phyloP scores from a whole-genome alignment of 306 rosid genomes.

The Ammopiptanthus mongolicus region DNA sequence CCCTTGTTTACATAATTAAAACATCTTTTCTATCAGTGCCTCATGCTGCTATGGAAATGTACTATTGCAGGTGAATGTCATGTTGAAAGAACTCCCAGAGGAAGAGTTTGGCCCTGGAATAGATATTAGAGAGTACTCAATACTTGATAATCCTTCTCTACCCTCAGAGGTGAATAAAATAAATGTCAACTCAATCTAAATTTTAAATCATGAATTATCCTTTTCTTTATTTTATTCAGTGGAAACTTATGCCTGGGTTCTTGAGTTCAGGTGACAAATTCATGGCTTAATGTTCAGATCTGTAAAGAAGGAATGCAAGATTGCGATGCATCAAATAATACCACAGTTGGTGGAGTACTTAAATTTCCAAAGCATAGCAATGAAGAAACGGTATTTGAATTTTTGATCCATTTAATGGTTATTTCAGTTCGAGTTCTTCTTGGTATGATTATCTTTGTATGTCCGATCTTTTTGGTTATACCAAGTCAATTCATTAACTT shows the following conservation, averaged over 20 bases:
- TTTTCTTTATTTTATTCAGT: conserved; percentile 1
- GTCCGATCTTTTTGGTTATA: not conserved
- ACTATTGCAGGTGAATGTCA: conserved; percentile 60
- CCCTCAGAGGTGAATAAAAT: conserved; percentile 57
- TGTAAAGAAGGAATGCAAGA: conserved; percentile 61
- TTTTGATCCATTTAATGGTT: conserved; percentile 1
- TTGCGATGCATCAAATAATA: conserved; percentile 53
- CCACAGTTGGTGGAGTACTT: conserved; percentile 47
- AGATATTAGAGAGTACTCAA: conserved; percentile 75
- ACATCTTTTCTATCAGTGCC: not conserved
- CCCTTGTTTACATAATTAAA: not conserved
- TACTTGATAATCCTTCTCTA: conserved; percentile 75
- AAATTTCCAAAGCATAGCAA: conserved; percentile 84
- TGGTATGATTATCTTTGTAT: not conserved
- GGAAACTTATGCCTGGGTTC: conserved; percentile 9
- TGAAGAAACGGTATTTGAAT: conserved; percentile 70
- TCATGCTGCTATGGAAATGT: conserved; percentile 22
- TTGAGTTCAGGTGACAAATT: conserved; percentile 66
- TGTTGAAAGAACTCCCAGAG: conserved; percentile 70
- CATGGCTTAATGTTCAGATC: conserved; percentile 87
- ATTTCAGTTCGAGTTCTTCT: conserved; percentile 9
- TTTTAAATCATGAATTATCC: not conserved
- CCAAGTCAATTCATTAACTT: not conserved
- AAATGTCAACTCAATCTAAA: conserved; percentile 12
- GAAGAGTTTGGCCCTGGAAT: conserved; percentile 82